phyloP scores from a whole-genome alignment of 768 basidiomycete genomes.

The Pluteus cervinus region DNA sequence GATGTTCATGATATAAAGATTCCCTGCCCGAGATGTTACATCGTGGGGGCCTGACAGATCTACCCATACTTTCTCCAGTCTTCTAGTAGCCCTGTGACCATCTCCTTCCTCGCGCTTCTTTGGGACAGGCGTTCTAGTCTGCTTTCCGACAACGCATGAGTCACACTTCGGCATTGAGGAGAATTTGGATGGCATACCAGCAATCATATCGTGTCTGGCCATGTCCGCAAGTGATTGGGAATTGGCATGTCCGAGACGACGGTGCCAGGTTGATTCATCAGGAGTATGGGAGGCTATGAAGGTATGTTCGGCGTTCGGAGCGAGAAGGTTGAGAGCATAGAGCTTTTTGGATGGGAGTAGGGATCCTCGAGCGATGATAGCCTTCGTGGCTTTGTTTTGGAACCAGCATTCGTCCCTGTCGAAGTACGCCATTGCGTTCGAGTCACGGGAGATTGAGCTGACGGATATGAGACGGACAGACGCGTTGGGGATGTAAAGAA shows the following conservation, averaged over 20 bases:
- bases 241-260: slow-evolving; percentile 15
- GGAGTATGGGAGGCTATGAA: slow-evolving; percentile 4
- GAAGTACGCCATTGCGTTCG: slow-evolving; percentile 11
- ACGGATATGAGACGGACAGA: slow-evolving; percentile 19
- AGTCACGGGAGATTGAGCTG: slow-evolving; percentile 9
- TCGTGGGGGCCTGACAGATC: slow-evolving; percentile 20
- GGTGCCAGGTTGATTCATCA: slow-evolving; percentile 15
- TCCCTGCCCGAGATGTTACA: slow-evolving; percentile 18
- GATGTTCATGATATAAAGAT: slow-evolving; percentile 26
- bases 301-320: slow-evolving; percentile 10
- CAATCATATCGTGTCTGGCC: slow-evolving; percentile 10
- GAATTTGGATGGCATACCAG: slow-evolving; percentile 6
- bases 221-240: slow-evolving; percentile 9
- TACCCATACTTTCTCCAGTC: slow-evolving; percentile 23
- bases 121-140: slow-evolving; percentile 25
- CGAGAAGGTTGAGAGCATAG: slow-evolving; percentile 10
- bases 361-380: slow-evolving; percentile 9
- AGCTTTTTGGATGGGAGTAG: slow-evolving; percentile 9
- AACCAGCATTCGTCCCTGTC: slow-evolving; percentile 10
- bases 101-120: slow-evolving; percentile 17
- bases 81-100: slow-evolving; percentile 16
- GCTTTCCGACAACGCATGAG: slow-evolving; percentile 21
- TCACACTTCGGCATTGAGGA: neutral
- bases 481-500: slow-evolving; percentile 14
- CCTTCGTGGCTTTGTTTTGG: slow-evolving; percentile 7